Conservation (phyloP, 2,329 filamentous ascomycete species). For the Cladosporium austrohemisphaericum region DNA sequence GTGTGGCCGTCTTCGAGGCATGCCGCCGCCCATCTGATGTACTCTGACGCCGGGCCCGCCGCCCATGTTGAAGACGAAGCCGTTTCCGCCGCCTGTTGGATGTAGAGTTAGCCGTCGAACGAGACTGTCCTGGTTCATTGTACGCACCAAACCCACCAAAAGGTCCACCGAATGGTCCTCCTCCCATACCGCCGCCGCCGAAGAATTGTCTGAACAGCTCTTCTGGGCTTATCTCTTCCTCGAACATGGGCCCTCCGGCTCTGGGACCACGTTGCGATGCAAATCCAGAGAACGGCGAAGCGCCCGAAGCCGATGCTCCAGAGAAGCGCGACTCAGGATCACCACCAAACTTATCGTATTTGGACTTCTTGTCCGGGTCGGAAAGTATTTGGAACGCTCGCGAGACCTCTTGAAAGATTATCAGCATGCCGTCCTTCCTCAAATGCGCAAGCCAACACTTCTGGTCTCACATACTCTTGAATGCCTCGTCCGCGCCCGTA, state of each 20-base stretch:
- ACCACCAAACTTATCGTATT: slow-evolving; percentile 83
- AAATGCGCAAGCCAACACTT: background rate
- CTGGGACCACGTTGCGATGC: slow-evolving; percentile 44
- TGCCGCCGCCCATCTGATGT: slow-evolving; percentile 85
- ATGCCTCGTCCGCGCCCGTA: slow-evolving; percentile 91
- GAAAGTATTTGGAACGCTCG: slow-evolving; percentile 89
- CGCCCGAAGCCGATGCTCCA: slow-evolving; percentile 46
- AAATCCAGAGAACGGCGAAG: slow-evolving; percentile 64
- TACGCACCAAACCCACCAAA: slow-evolving; percentile 26
- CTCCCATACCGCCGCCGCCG: slow-evolving; percentile 62
- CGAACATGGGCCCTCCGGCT: slow-evolving; percentile 60
- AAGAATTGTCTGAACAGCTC: slow-evolving; percentile 98
- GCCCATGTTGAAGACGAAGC: slow-evolving; percentile 94
- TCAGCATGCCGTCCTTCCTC: slow-evolving; percentile 5
- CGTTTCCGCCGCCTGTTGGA: slow-evolving; percentile 63
- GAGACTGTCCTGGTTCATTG: background rate
- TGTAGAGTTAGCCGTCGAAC: background rate
- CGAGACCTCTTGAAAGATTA: slow-evolving; percentile 63
- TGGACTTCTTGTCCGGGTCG: slow-evolving; percentile 86
- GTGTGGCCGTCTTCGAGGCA: slow-evolving; percentile 70
- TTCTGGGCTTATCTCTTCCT: slow-evolving; percentile 91
- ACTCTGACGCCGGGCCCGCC: slow-evolving; percentile 81
- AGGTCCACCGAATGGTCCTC: slow-evolving; percentile 59
- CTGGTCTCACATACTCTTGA: slow-evolving; percentile 75
- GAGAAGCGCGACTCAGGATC: slow-evolving; percentile 89